Percentiles rank a stretch among this genome's conserved stretches.
Evolutionary conservation across 768 basidiomycete species (phyloP).

Genomic region (Hortiboletus campestris): DNA sequence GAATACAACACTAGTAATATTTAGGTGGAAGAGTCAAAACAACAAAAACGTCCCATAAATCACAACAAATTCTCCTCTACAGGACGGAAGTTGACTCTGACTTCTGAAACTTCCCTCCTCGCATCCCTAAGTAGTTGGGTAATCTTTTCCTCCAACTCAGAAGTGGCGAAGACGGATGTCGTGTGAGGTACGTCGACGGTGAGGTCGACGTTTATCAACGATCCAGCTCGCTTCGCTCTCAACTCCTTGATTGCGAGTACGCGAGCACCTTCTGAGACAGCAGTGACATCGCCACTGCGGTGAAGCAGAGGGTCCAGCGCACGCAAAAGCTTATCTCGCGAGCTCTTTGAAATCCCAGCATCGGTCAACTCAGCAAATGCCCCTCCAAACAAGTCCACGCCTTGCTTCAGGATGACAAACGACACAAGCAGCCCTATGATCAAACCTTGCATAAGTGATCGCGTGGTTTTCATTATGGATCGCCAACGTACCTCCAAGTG

Average conservation of each 20-base stretch:
- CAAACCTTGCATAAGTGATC: conserved; percentile 9
- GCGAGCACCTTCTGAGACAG: conserved; percentile 3
- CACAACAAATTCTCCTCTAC: conserved; percentile 25
- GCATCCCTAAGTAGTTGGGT: conserved; percentile 49
- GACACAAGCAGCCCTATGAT: conserved; percentile 77
- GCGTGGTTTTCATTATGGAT: background rate
- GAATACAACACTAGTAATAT: background rate
- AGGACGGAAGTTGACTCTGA: conserved; percentile 61
- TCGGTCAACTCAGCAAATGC: conserved; percentile 85
- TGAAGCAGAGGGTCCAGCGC: conserved; percentile 57
- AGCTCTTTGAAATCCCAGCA: conserved; percentile 64
- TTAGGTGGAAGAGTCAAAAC: background rate
- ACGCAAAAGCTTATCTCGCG: conserved; percentile 50
- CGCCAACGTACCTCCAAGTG: conserved; percentile 72
- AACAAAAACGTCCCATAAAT: background rate
- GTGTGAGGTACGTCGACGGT: conserved; percentile 63
- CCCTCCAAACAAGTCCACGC: conserved; percentile 59
- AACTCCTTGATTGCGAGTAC: conserved; percentile 52
- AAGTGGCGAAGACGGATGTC: conserved; percentile 57
- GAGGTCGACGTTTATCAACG: conserved; percentile 81
- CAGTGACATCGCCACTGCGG: conserved; percentile 16
- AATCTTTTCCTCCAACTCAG: conserved; percentile 63
- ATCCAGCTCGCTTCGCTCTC: conserved; percentile 76
- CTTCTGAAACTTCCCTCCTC: conserved; percentile 69
- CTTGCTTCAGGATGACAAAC: conserved; percentile 82